phyloP scores from a whole-genome alignment of 169 alveolate species.

The Perkinsus olseni region DNA sequence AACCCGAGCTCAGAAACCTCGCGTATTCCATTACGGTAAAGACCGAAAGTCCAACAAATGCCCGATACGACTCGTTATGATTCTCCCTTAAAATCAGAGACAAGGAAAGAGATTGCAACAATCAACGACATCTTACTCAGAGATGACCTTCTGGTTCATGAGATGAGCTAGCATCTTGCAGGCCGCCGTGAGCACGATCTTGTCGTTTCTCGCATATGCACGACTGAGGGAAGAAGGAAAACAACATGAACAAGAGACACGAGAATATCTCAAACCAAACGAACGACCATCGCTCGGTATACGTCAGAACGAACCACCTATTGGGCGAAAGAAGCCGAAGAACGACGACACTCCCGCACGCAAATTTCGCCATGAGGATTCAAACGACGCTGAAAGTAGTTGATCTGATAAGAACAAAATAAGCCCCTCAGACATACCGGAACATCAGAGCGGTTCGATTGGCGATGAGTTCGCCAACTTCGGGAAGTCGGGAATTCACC shows the following conservation, averaged over 20 bases:
- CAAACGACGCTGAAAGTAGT: too few species aligned
- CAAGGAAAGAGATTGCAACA: too few species aligned
- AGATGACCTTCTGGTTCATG: conserved; percentile 52
- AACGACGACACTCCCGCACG: too few species aligned
- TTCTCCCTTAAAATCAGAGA: too few species aligned
- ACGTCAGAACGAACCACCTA: too few species aligned
- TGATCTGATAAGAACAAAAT: too few species aligned
- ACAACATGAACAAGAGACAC: not conserved
- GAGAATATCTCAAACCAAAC: not conserved
- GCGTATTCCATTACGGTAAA: too few species aligned
- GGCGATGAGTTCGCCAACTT: conserved; percentile 87
- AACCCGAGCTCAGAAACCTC: too few species aligned
- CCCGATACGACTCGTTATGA: too few species aligned
- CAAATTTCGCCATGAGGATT: too few species aligned
- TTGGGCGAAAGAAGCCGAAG: too few species aligned
- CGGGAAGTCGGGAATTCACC: conserved; percentile 95
- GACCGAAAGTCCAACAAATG: too few species aligned
- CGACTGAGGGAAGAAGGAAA: conserved; percentile 33
- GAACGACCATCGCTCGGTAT: not conserved
- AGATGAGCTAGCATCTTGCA: conserved; percentile 94
- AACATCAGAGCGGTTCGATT: conserved; percentile 83
- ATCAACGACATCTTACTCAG: not conserved
- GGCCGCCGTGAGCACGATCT: conserved; percentile 85
- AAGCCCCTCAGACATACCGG: conserved; percentile 34
- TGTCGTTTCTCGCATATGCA: conserved; percentile 83